A percentile compares a stretch with the other conserved stretches of the same genome.
Evolutionary conservation across 1,284 basidiomycete genomes (phyloP).

Genomic region (Ceratobasidium sp.): DNA sequence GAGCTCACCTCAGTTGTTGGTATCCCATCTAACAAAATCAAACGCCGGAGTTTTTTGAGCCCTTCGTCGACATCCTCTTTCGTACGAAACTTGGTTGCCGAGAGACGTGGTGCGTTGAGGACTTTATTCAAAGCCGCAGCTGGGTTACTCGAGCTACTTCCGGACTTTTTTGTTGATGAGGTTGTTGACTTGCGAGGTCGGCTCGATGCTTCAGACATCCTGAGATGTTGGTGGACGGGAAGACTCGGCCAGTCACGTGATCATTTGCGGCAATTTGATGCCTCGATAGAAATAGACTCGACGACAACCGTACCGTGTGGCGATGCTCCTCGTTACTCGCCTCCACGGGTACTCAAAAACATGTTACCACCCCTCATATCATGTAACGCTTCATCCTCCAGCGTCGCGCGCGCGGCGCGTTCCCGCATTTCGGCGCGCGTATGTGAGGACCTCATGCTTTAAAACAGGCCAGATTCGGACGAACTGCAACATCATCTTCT

Average conservation of each 20-base stretch:
- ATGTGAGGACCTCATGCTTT: background rate
- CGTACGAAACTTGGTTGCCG: conserved; percentile 62
- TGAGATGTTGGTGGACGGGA: background rate
- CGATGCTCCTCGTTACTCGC: no score
- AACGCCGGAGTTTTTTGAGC: conserved; percentile 77
- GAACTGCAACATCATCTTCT: background rate
- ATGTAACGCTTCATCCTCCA: no score
- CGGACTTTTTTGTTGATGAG: conserved; percentile 8
- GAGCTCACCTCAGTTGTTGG: conserved; percentile 65
- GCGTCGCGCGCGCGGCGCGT: conserved; percentile 2
- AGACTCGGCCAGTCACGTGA: background rate
- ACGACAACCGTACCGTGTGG: background rate
- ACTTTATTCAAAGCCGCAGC: conserved; percentile 69
- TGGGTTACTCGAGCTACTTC: conserved; percentile 15
- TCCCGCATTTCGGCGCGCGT: background rate
- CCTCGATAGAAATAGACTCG: background rate
- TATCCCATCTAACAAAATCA: conserved; percentile 88
- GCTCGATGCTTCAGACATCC: conserved; percentile 25
- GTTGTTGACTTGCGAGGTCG: conserved; percentile 15
- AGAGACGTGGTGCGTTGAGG: conserved; percentile 67
- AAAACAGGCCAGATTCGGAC: background rate
- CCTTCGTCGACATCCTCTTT: conserved; percentile 77
- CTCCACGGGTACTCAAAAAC: no score
- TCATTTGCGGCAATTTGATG: background rate
- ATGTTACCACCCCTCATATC: no score